Base-by-base conservation (phyloP, 2,329 filamentous ascomycete genomes). In the Alternaria rosae region DNA sequence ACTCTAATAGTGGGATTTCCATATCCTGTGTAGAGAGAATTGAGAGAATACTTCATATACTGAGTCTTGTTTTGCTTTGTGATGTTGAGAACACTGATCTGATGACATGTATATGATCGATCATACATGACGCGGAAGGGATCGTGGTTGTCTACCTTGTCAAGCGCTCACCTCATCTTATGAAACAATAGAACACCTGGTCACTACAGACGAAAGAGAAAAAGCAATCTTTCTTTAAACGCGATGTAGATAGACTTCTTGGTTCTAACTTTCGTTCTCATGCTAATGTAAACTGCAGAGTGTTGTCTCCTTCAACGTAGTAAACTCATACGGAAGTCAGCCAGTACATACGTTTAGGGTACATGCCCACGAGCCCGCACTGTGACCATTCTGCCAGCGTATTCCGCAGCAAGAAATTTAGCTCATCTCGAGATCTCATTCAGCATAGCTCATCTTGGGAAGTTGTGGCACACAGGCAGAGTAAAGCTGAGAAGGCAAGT, bases 1-100 rank as follows among this genome's bases (percentile, higher is more conserved):
- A 75, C 71, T 76, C 73, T 75, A 73, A 70, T 76, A 61, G 60
- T 59, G 54, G 63, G 72, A 65, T 59, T 52, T 21, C 66, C 67
- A 55, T 61, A 63, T 67, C 68, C 64, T 70, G 61, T 70, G 66
- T 70, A 69, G 65, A 70, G 65, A 70, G 62, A 76, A 74, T 70
- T 25, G 57, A 72, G 50, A 61, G 61, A 60, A 65, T 69, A 71
- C 51, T 71, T 72, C 62, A 69, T 65, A 35, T 44, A 26, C 3
- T 51, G 5, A 4, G 21, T 15, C 4, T 62, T 12, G 11, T 7
- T 20, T n/a, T 61, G 47, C n/a, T 53, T 44, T 50, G 55, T 68
- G 63, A 70, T 61, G 44, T 54, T 35, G 15, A n/a, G 8, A 8
- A 9, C 4, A n/a, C 3, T 38, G 32, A 38, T 8, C n/a, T n/a